phyloP scores from a whole-genome alignment of 108 stramenopile genomes.

The Schizochytrium sp. region DNA sequence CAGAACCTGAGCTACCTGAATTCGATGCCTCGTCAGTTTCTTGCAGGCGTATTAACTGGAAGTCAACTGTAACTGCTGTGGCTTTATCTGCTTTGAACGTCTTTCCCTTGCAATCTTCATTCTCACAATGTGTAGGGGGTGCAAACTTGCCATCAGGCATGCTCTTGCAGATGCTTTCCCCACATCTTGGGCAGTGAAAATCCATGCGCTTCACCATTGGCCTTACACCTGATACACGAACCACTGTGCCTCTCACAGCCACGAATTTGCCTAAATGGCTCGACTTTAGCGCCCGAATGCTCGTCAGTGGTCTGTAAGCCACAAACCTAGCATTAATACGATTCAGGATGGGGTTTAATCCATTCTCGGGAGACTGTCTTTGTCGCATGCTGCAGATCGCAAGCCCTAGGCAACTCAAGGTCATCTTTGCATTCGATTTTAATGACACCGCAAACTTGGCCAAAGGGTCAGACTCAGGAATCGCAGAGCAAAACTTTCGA shows the following conservation, averaged over 20 bases:
- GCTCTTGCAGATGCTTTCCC: slow-evolving; percentile 71
- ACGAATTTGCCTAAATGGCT: slow-evolving; percentile 74
- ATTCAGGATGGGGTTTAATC: neutral
- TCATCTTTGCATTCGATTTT: neutral
- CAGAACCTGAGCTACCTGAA: slow-evolving; percentile 42
- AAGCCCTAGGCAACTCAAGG: slow-evolving; percentile 46
- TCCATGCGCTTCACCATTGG: slow-evolving; percentile 85
- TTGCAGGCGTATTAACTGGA: slow-evolving; percentile 91
- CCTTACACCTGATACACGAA: slow-evolving; percentile 89
- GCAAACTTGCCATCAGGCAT: slow-evolving; percentile 80
- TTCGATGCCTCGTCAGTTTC: slow-evolving; percentile 83
- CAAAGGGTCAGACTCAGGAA: neutral
- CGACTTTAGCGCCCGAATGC: slow-evolving; percentile 37
- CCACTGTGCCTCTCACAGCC: slow-evolving; percentile 88
- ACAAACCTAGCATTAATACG: slow-evolving; percentile 43
- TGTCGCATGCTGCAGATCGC: slow-evolving; percentile 42
- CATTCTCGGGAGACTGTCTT: neutral
- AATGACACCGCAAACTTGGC: slow-evolving; percentile 8
- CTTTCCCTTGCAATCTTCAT: slow-evolving; percentile 75
- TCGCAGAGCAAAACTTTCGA: neutral
- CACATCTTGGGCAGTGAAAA: slow-evolving; percentile 89
- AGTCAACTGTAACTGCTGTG: slow-evolving; percentile 88
- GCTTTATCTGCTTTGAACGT: slow-evolving; percentile 81
- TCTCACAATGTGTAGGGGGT: slow-evolving; percentile 83
- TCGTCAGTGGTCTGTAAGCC: slow-evolving; percentile 21